Base-by-base conservation (phyloP, 208 protist species). In the Leishmania turanica region DNA sequence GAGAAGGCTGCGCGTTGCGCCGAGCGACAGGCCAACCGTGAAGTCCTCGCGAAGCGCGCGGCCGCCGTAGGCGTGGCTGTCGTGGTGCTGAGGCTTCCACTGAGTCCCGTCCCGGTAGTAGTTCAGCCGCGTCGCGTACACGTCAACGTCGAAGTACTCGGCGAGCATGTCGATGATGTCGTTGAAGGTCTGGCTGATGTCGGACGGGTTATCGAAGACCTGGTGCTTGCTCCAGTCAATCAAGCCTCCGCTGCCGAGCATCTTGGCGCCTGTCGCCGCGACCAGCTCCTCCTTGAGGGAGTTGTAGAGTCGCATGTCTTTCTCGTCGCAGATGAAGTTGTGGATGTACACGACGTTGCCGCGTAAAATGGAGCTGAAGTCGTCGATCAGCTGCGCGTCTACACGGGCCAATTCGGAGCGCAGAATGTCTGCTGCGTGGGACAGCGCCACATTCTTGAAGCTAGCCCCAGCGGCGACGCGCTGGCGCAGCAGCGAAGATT, bases 21-120 rank as follows among this genome's bases (percentile, higher is more conserved):
- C 96, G 47, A 98, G 91, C 19, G 95, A 96, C 65, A 97, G 81
- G 45, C 95, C 96, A 40, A 97, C 94, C 11, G 96, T 98, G 85
- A 98, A 97, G 86, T 98, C 96, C 84, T 98, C 95, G 3, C 90
- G 80, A 49, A 91, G 65, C 9, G 78, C 85, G 34, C 90, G 80
- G 1, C 88, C 93, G 66, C 89, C 95, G 80, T 98, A 98, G 19
- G 96, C 95, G 87, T 98, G 96, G 81, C 93, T 97, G 90, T 98
- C 96, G 79, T 98, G 94, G 78, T 98, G 96, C 86, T 97, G 96
- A 56, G 96, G 96, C 86, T 98, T 98, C 96, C 96, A 98, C 78
- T 97, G 93, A 0, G 89, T 90, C 1, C 94, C 94, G 76, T 98
- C 93, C 9, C 92, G 90, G 85, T 98, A 98, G 83, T 97, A 98